Conservation (phyloP, 768 basidiomycete species). For the Leccinum subgranulosum region DNA sequence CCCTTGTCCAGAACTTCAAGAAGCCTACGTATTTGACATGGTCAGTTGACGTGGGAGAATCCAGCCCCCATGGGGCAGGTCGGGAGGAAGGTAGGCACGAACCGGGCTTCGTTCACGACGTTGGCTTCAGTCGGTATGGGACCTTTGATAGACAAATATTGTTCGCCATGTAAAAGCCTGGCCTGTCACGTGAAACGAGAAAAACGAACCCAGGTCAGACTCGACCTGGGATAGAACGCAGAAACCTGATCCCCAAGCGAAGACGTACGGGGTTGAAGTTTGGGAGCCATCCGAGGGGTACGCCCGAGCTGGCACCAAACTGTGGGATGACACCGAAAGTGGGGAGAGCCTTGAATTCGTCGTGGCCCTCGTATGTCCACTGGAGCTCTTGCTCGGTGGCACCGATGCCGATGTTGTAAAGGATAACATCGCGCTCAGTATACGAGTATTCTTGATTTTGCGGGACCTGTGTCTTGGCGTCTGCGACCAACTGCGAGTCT, state of each 20-base stretch:
- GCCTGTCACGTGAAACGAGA: constrained; percentile 46
- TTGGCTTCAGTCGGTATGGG: constrained; percentile 85
- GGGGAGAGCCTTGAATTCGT: constrained; percentile 81
- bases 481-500: constrained; percentile 76
- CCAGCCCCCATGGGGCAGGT: neutral
- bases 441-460: constrained; percentile 66
- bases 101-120: constrained; percentile 73
- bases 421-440: constrained; percentile 85
- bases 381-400: constrained; percentile 91
- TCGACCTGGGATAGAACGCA: neutral
- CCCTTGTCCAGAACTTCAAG: constrained; percentile 87
- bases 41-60: constrained; percentile 8
- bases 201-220: neutral
- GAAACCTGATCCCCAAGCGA: neutral
- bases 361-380: constrained; percentile 88
- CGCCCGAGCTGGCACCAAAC: constrained; percentile 64
- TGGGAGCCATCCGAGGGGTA: constrained; percentile 84
- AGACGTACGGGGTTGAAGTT: constrained; percentile 87
- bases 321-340: constrained; percentile 97
- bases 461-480: constrained; percentile 66
- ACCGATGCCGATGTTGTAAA: constrained; percentile 95
- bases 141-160: constrained; percentile 83
- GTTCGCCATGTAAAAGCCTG: constrained; percentile 97
- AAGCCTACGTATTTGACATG: constrained; percentile 40
- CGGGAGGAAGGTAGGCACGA: constrained; percentile 20